Conservation (phyloP, 2,329 filamentous ascomycete genomes). For the Aspergillus sp. region DNA sequence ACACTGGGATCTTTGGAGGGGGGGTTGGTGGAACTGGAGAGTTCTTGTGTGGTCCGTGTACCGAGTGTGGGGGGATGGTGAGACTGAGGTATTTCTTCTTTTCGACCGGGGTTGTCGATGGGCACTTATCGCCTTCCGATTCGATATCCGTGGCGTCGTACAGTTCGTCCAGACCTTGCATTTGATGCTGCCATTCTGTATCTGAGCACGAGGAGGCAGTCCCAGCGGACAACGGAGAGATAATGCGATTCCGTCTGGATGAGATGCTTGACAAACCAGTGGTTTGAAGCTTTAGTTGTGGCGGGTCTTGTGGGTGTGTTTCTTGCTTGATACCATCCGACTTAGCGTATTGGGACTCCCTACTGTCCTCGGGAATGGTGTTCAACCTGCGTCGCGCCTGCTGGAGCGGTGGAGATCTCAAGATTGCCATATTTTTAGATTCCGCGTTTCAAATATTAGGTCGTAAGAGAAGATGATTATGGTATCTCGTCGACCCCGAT, state of each 20-base stretch:
- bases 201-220: constrained; percentile 38
- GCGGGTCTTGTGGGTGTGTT: background rate
- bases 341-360: constrained; percentile 20
- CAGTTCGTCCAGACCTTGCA: constrained; percentile 73
- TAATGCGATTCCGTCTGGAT: constrained; percentile 18
- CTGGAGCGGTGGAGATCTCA: constrained; percentile 48
- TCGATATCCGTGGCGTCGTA: constrained; percentile 84
- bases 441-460: background rate
- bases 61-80: constrained; percentile 52
- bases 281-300: constrained; percentile 32
- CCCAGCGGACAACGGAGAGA: constrained; percentile 27
- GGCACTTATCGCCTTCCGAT: constrained; percentile 45
- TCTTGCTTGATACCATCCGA: constrained; percentile 1
- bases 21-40: constrained; percentile 44
- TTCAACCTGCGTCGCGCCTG: constrained; percentile 56
- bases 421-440: background rate
- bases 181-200: constrained; percentile 58
- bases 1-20: constrained; percentile 60
- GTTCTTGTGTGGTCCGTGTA: constrained; percentile 47
- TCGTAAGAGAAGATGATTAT: constrained; percentile 12
- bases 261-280: constrained; percentile 19
- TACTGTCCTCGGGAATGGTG: constrained; percentile 56
- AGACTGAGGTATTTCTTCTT: constrained; percentile 52
- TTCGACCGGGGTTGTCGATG: constrained; percentile 46
- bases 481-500: constrained; percentile 29